Evolutionary conservation across 305 asterid species (phyloP).

Genomic region (Caryopteris hybrid): DNA sequence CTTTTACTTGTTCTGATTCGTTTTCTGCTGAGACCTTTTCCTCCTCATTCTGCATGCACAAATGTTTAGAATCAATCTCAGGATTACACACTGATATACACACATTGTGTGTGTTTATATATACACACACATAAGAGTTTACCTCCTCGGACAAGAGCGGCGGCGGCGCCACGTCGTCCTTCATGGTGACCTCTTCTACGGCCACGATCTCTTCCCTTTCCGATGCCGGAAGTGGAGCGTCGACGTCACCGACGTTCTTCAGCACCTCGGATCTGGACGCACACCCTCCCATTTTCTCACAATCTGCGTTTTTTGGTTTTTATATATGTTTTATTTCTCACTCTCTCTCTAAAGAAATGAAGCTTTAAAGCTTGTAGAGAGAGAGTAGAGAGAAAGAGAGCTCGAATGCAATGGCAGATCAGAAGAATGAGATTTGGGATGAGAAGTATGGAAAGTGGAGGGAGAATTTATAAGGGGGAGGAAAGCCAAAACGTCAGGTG

Average conservation of each 20-base stretch:
- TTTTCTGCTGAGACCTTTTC: conserved; percentile 6
- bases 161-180: neutral
- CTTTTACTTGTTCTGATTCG: conserved; percentile 9
- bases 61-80: too few species aligned
- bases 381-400: conserved; percentile 6
- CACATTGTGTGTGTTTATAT: too few species aligned
- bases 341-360: neutral
- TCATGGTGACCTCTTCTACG: neutral
- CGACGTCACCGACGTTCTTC: conserved; percentile 18
- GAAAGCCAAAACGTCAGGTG: neutral
- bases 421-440: neutral
- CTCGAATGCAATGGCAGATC: neutral
- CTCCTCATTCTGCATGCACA: conserved; percentile 29
- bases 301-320: too few species aligned
- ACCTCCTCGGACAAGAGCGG: too few species aligned
- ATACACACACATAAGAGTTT: too few species aligned
- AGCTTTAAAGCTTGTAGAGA: neutral
- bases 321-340: neutral
- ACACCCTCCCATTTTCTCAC: conserved; percentile 50
- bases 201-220: neutral
- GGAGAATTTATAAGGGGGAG: neutral
- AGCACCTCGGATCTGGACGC: conserved; percentile 35
- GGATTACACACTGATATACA: too few species aligned
- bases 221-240: conserved; percentile 16
- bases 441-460: neutral